Base-by-base conservation (phyloP, 148 eudicot species). In the Polygonum maritimum region DNA sequence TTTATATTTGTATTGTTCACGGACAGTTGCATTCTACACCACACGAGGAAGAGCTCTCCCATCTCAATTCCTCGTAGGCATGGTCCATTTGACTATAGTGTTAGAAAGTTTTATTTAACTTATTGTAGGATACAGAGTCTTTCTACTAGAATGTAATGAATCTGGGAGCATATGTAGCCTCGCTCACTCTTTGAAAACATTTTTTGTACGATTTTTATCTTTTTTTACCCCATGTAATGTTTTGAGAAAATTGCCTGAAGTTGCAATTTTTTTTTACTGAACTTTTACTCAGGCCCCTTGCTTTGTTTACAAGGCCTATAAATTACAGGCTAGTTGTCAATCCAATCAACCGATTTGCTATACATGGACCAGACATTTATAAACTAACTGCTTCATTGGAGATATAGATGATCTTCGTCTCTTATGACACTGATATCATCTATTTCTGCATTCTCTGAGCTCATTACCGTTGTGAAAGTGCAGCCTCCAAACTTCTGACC, bases 401-500 rank as follows among this genome's bases (percentile, higher is more conserved):
- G 79, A 38, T 87, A 52, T 82, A 89, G 83, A 78, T 86, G 87
- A 77, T 89, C 92, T 5, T 86, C 92, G 80, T 89, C 90, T 78
- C 86, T 75, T 48, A 87, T 57, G 52, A 85, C 87, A 70, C 55
- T 67, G 31, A 87, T 40, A 58, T 85, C 90, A 74, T 83, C 89
- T 81, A 85, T 84, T 79, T 87, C 93, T 77, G 88, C 87, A 81
- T 80, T 78, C 77, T 83, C 86, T 62, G 80, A 77, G 80, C 72
- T 87, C 62, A 82, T 75, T 21, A 80, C 77, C 33, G 35, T 75
- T 44, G 75, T 72, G 10, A 72, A 72, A 31, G 54, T 72, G 51
- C 52, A 72, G 38, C 83, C 89, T 81, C 90, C 89, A 63, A 92
- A 85, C 74, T 85, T 92, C 71, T 85, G 71, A 76, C 95, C 97